Evolutionary conservation across 2,329 filamentous ascomycete species (phyloP), one percentile per base, ranked within the genome.

Genomic region (Trichophyton equinum): DNA sequence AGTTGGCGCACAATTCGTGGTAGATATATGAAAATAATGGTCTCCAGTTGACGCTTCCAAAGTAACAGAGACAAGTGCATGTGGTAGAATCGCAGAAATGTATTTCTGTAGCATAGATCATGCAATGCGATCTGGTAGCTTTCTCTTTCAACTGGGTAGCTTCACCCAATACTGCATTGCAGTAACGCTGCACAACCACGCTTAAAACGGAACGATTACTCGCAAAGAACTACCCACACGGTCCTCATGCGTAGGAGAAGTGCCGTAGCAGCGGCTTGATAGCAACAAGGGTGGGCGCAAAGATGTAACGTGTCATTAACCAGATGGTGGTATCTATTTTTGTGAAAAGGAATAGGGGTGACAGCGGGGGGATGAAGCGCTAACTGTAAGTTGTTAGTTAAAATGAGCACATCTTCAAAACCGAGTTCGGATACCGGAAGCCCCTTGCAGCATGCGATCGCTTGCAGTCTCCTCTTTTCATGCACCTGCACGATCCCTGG

Each of bases 231-330:
- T 13, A 27, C 46, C 13, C 22, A 51, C 46, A 25, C 6, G 9
- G 15, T 15, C 22, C 20, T 51, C 22, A 51, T 22, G 22, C 13
- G 46, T 22, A 51, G 46, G 46, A 27, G 46, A 51, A 51, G 46
- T 22, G 22, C 46, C 20, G 46, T 27, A 22, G 20, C 3, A 22
- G 22, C 8, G 13, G 25, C 20, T 51, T 27, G 9, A 51, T 25
- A 22, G 9, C 18, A 22, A 22, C 46, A 51, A 27, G 46, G 46
- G 3, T 51, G 20, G 25, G 46, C 46, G 20, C 46, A 22, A 51
- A 51, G 46, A 51, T 51, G 46, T 51, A 51, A 51, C 46, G 46
- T 51, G 46, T 51, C 46, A 51, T 51, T 51, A 51, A 51, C 46
- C 46, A 30, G 46, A 22, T 51, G 46, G 46, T 51, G 15, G n/a